Evolutionary conservation across 139 green algal species (phyloP), one percentile per base, ranked within the genome.

Genomic region (Chlorella ohadii): DNA sequence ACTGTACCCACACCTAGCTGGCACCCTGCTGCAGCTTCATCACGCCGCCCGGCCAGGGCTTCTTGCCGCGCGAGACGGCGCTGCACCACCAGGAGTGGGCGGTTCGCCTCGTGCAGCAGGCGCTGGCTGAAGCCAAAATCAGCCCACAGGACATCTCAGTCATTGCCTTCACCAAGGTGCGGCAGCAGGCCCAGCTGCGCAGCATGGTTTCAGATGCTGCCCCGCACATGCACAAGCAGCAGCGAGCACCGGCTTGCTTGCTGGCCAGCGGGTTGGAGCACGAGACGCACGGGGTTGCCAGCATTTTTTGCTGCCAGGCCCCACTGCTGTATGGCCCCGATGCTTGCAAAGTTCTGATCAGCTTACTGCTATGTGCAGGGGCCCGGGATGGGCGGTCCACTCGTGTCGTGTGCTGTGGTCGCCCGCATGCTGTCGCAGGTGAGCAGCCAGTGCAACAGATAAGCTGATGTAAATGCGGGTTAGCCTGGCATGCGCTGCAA

Each of bases 341-440:
- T n/a, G n/a, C n/a, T n/a, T n/a, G n/a, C n/a, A n/a, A n/a, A n/a
- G n/a, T n/a, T n/a, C n/a, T n/a, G n/a, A n/a, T 51, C 44, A 4
- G 51, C 51, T 59, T 22, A 22, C 2, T 2, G 51, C 51, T 22
- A 13, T 22, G 3, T 79, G 71, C 88, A 95, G 89, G 96, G 96
- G 4, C 96, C 96, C 27, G 96, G 96, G 67, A 98, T 98, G 96
- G 96, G 96, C 4, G 96, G 90, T 11, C 94, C 94, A 5, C 90
- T 98, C 44, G 85, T 94, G 25, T 79, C 91, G 4, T 95, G 92
- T 75, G 96, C 95, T 1, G 88, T 98, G 34, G 95, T 94, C 17
- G 93, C 93, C n/a, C 90, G 96, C 41, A 95, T 95, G 89, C 89
- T 98, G 67, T 88, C 90, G 4, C 51, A 59, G 51, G 51, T 59